Evolutionary conservation across 371 early-diverging fungal genomes (phyloP), one percentile per base, ranked within the genome.

Genomic region (Amoeboaphelidium protococcarum): DNA sequence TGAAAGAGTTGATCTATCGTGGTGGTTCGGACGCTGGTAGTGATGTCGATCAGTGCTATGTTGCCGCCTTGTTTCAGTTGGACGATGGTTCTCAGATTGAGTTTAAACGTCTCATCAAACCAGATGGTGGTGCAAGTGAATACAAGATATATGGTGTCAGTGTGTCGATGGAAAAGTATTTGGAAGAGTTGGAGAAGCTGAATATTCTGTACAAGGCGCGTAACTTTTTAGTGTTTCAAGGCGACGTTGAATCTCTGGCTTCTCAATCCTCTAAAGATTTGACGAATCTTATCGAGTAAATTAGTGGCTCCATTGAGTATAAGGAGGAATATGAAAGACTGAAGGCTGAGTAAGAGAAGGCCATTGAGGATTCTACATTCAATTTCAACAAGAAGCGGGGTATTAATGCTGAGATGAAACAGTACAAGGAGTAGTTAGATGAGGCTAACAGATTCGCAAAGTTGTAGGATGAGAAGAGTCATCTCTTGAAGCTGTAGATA

Each of bases 191-290:
- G 25, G 88, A 86, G 56, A 59, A 69, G 42, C 73, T 90, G 58
- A 84, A 87, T 52, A 86, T 99, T 46, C 66, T 92, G 19, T 76
- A 87, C 52, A 86, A 86, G 54, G 88, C 95, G 2, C 70, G 79
- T 49, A 98, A 97, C 66, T 98, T 96, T 66, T 64, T 98, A 45
- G 98, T 99, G 6, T 98, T 96, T 57, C 99, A 98, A 72, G 96
- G 97, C 23, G 96, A 96, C 65, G 85, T 98, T 2, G 91, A 94
- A 55, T 76, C 84, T 2, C 75, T 95, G n/a, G 91, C 97, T 2
- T 76, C 84, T 21, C 97, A 96, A 62, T 77, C 81, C 21, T 80
- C 96, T 1, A 83, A 76, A 51, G 95, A 97, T 41, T 67, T 98
- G 50, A 84, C 96, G 1, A 65, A 68, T 10, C 59, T 97, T 26